phyloP scores from a whole-genome alignment of 2,329 filamentous ascomycete species.

The Verticillium albo-atrum region DNA sequence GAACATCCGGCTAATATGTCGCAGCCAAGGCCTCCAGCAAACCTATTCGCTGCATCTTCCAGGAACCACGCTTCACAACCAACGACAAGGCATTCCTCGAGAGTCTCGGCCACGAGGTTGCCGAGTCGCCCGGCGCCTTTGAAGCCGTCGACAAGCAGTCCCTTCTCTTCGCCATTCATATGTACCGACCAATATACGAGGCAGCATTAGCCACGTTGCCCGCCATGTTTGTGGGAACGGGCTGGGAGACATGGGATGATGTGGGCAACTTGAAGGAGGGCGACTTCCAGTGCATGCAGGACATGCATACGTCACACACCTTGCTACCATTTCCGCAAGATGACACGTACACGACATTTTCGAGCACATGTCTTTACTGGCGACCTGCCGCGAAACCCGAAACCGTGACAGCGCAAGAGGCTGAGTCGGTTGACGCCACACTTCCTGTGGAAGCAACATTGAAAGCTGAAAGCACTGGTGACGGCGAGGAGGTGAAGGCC shows the following conservation, averaged over 20 bases:
- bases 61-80: conserved; percentile 48
- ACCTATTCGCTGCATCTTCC: conserved; percentile 42
- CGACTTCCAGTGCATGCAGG: conserved; percentile 25
- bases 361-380: conserved; percentile 37
- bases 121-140: conserved; percentile 50
- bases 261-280: conserved; percentile 10
- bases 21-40: conserved; percentile 5
- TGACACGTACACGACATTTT: conserved; percentile 30
- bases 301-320: conserved; percentile 25
- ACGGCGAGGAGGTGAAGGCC: not conserved
- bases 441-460: not conserved
- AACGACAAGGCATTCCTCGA: conserved; percentile 44
- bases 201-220: conserved; percentile 44
- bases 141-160: conserved; percentile 40
- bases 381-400: not conserved
- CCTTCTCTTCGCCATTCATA: conserved; percentile 59
- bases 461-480: not conserved
- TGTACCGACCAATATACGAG: conserved; percentile 50
- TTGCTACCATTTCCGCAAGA: conserved; percentile 32
- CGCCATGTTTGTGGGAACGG: conserved; percentile 54
- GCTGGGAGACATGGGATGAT: conserved; percentile 46
- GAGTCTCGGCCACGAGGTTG: conserved; percentile 47
- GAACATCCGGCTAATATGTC: not conserved
- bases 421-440: not conserved
- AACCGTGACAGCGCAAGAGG: not conserved